Percentiles rank a stretch among this genome's conserved stretches.
Evolutionary conservation across 2,329 filamentous ascomycete genomes (phyloP).

Genomic region (Cordyceps cicadae): DNA sequence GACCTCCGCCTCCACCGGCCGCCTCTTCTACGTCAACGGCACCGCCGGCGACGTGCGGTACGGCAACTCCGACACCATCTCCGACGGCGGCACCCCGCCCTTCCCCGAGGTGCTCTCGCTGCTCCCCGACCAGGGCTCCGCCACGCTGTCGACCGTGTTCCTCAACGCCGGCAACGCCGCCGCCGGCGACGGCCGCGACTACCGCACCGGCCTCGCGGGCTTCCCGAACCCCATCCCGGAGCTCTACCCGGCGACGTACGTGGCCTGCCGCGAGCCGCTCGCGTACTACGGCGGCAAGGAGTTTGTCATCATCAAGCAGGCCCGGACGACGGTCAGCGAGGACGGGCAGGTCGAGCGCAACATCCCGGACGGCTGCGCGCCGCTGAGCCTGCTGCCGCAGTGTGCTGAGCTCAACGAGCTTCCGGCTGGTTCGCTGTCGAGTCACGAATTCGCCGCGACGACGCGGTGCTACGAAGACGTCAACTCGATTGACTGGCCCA

Average conservation of each 20-base stretch:
- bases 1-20: slow-evolving; percentile 14
- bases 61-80: slow-evolving; percentile 27
- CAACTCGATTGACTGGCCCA: slow-evolving; percentile 28
- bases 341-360: slow-evolving; percentile 16
- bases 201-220: slow-evolving; percentile 19
- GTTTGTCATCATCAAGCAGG: slow-evolving; percentile 32
- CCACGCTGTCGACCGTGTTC: slow-evolving; percentile 22
- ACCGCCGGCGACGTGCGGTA: slow-evolving; percentile 28
- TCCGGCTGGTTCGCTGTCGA: slow-evolving; percentile 27
- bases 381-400: slow-evolving; percentile 15
- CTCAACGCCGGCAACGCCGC: slow-evolving; percentile 24
- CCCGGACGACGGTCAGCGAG: slow-evolving; percentile 18
- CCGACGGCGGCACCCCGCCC: slow-evolving; percentile 31
- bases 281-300: slow-evolving; percentile 32
- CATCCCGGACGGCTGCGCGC: slow-evolving; percentile 33
- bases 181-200: slow-evolving; percentile 26
- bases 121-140: slow-evolving; percentile 21
- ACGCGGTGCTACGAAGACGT: slow-evolving; percentile 35
- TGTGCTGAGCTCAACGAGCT: slow-evolving; percentile 17
- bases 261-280: slow-evolving; percentile 35
- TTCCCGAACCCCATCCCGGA: slow-evolving; percentile 28
- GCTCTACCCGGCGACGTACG: slow-evolving; percentile 26
- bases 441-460: slow-evolving; percentile 30
- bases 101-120: slow-evolving; percentile 30
- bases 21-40: slow-evolving; percentile 43